Base-by-base conservation (phyloP, 1,284 basidiomycete genomes). In the Trametes pubescens region DNA sequence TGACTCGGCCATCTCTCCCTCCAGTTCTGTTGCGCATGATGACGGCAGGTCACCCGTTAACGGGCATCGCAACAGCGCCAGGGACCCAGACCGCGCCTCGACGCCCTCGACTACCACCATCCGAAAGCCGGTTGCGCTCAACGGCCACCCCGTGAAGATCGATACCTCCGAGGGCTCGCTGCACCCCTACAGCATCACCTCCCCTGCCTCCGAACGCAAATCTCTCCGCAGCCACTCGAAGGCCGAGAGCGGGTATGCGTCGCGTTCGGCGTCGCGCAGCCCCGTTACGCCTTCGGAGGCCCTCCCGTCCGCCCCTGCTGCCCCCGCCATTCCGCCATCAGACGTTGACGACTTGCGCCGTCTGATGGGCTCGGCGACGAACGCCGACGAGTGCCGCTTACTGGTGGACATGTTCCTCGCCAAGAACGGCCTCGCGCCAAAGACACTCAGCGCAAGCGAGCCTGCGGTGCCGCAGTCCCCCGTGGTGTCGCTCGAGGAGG, bases 321-420 rank as follows among this genome's bases (percentile, higher is more conserved):
- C 62, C n/a, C 68, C 69, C 11, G 55, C 72, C 8, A 70, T 79
- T 49, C 66, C 78, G 44, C 54, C 78, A 14, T 75, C 80, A 48
- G 78, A 88, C 62, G 83, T 89, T 37, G 79, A 81, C 14, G 90
- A 93, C 54, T 83, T 96, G 74, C 88, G 90, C 29, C 80, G 82
- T 26, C 80, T 93, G 60, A 79, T 96, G n/a, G 79, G 85, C 26
- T 83, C 81, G 58, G 93, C 94, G 18, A 90, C 89, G 0, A 87
- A 83, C 35, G 90, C 86, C 44, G 88, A 91, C 65, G 94, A 96
- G 79, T 95, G 94, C 73, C 90, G 92, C 54, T 80, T 95, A 37
- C 86, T 96, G 46, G 82, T 94, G 46, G 90, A 93, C 69, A 91
- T 94, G 80, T 91, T 93, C 76, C 80, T 96, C 57, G 82, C 86